Evolutionary conservation across 1,284 basidiomycete species (phyloP), one percentile per base, ranked within the genome.

Genomic region (Pascua sp.): DNA sequence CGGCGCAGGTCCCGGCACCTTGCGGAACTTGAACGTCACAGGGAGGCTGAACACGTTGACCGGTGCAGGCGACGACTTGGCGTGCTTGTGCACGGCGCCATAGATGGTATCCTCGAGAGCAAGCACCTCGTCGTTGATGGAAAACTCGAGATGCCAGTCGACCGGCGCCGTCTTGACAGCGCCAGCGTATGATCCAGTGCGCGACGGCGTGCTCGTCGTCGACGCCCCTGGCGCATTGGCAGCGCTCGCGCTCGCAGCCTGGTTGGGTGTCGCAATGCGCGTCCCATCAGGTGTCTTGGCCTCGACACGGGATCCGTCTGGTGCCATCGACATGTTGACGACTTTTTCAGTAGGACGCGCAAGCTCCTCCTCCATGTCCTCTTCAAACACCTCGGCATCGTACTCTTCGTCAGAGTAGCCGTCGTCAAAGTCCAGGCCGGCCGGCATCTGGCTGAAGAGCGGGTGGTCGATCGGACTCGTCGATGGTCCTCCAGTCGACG

Each of bases 91-190:
- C 44, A 98, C 88, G 0, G 92, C 94, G 4, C 94, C 94, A 69
- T 96, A 98, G 57, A 99, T 87, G 1, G 96, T 98, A 59, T 95
- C 83, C 71, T 93, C 89, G 59, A 95, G 78, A 0, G 87, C 86
- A 24, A 98, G 79, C 13, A 84, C 79, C 58, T 90, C 85, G 56
- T 90, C 91, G 66, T 91, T 90, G 83, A 98, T 88, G 16, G 85
- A 88, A 75, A 99, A 98, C 73, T 94, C 89, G 48, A 98, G 83
- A 73, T 98, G 94, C 91, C 93, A 99, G 69, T 98, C 94, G 18
- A 83, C 85, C 0, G 93, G 91, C 69, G 91, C 90, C 2, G 91
- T 81, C 78, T 95, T 97, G 61, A 97, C 81, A 5, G 93, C 94
- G 1, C 92, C 87, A 16, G 96, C 93, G 73, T 99, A 98, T 2